Evolutionary conservation across 1,139 yeast species (phyloP).

Genomic region (Zygoascus meyerae): DNA sequence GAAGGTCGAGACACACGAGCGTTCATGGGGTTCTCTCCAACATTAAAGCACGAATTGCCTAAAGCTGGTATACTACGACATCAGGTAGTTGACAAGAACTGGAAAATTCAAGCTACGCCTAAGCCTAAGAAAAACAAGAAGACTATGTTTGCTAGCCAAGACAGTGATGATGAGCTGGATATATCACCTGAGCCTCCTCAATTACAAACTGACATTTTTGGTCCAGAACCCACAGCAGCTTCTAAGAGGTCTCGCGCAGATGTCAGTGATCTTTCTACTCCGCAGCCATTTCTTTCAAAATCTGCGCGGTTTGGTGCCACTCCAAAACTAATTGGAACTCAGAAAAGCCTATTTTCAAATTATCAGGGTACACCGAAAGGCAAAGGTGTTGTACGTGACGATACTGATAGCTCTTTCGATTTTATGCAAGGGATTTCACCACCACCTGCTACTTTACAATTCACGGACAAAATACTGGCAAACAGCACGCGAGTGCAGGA

Average conservation of each 20-base stretch:
- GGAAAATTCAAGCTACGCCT: slow-evolving; percentile 36
- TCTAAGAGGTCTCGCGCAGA: neutral
- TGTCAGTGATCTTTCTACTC: slow-evolving; percentile 7
- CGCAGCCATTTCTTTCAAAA: slow-evolving; percentile 9
- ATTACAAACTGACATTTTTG: slow-evolving; percentile 15
- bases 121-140: slow-evolving; percentile 11
- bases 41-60: neutral
- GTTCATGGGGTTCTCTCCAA: neutral
- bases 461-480: slow-evolving; percentile 1
- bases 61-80: slow-evolving; percentile 25
- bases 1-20: neutral
- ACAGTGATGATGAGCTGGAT: slow-evolving; percentile 19
- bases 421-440: slow-evolving; percentile 28
- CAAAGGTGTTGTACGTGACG: slow-evolving; percentile 6
- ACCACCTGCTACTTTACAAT: slow-evolving; percentile 25
- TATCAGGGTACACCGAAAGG: no score
- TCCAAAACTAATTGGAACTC: neutral
- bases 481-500: no score
- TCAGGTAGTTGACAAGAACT: slow-evolving; percentile 33
- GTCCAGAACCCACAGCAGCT: slow-evolving; percentile 9
- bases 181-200: slow-evolving; percentile 20
- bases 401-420: slow-evolving; percentile 17
- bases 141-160: slow-evolving; percentile 12
- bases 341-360: no score
- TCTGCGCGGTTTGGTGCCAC: slow-evolving; percentile 9